These are phyloP conservation scores for Ambrosiella xylebori DNA, from an alignment of 2,329 filamentous ascomycete species.

Conservation along the genomic window DNA sequence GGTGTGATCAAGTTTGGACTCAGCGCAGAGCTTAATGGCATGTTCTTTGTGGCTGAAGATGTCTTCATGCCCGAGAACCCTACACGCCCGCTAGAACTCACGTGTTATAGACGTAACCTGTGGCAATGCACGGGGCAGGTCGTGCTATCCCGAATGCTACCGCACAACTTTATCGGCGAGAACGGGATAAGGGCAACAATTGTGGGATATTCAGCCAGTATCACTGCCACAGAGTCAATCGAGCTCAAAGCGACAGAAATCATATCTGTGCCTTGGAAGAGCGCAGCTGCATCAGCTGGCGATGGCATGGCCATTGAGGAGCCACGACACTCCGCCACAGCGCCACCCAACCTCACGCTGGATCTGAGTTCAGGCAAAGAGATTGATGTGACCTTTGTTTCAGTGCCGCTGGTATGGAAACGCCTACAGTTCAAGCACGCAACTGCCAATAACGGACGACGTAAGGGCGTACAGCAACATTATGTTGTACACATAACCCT, in stretches of 20 bases:
- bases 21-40: slow-evolving; percentile 64
- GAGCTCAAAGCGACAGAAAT: slow-evolving; percentile 86
- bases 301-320: slow-evolving; percentile 26
- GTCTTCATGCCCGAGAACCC: slow-evolving; percentile 47
- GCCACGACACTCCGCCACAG: slow-evolving; percentile 27
- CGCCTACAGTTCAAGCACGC: slow-evolving; percentile 88
- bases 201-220: slow-evolving; percentile 61
- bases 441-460: slow-evolving; percentile 84
- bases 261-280: slow-evolving; percentile 94
- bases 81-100: slow-evolving; percentile 58
- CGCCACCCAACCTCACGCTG: slow-evolving; percentile 37
- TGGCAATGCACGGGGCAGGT: slow-evolving; percentile 89
- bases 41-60: slow-evolving; percentile 77
- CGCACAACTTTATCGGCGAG: slow-evolving; percentile 5
- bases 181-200: slow-evolving; percentile 43
- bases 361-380: slow-evolving; percentile 43
- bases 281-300: slow-evolving; percentile 31
- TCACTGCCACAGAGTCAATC: slow-evolving; percentile 78
- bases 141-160: slow-evolving; percentile 30
- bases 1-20: slow-evolving; percentile 47
- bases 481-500: slow-evolving; percentile 79
- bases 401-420: slow-evolving; percentile 81
- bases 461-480: slow-evolving; percentile 89
- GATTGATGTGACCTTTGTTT: slow-evolving; percentile 63
- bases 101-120: slow-evolving; percentile 84